Evolutionary conservation across 2,329 filamentous ascomycete species (phyloP).

Genomic region (Aspergillus fijiensis): DNA sequence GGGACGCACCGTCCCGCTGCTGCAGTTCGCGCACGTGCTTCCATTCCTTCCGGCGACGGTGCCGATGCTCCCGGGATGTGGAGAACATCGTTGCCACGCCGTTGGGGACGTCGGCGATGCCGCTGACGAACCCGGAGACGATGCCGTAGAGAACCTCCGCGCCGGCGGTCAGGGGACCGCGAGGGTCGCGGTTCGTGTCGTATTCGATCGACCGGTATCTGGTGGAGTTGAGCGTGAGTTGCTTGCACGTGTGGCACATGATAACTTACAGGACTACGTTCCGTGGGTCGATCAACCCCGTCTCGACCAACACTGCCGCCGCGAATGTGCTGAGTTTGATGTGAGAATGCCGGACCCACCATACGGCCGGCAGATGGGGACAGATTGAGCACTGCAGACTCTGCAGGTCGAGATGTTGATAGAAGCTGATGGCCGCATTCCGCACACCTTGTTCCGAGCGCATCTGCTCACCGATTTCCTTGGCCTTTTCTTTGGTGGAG

Average conservation of each 20-base stretch:
- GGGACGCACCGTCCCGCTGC: background rate
- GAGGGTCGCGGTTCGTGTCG: constrained; percentile 73
- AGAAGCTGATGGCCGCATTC: constrained; percentile 66
- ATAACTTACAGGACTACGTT: constrained; percentile 68
- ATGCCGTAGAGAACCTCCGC: constrained; percentile 78
- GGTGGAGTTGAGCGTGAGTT: background rate
- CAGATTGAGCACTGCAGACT: constrained; percentile 68
- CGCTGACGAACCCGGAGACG: constrained; percentile 77
- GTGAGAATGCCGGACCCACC: constrained; percentile 69
- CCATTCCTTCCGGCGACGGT: constrained; percentile 1
- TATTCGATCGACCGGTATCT: constrained; percentile 63
- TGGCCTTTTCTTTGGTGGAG: constrained; percentile 57
- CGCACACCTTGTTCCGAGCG: constrained; percentile 64
- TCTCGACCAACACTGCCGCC: constrained; percentile 65
- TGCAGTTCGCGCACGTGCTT: background rate
- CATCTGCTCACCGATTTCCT: constrained; percentile 63
- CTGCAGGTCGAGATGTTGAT: constrained; percentile 66
- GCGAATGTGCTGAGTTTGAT: constrained; percentile 70
- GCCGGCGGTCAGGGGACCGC: constrained; percentile 75
- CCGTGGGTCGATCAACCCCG: constrained; percentile 64
- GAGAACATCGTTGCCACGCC: constrained; percentile 41
- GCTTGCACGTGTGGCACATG: constrained; percentile 14
- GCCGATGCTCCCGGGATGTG: background rate
- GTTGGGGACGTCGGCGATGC: constrained; percentile 69
- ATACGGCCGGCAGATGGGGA: constrained; percentile 68